These are phyloP conservation scores for Metarhizium humberi DNA, from an alignment of 2,329 filamentous ascomycete species.

Conservation along the genomic window DNA sequence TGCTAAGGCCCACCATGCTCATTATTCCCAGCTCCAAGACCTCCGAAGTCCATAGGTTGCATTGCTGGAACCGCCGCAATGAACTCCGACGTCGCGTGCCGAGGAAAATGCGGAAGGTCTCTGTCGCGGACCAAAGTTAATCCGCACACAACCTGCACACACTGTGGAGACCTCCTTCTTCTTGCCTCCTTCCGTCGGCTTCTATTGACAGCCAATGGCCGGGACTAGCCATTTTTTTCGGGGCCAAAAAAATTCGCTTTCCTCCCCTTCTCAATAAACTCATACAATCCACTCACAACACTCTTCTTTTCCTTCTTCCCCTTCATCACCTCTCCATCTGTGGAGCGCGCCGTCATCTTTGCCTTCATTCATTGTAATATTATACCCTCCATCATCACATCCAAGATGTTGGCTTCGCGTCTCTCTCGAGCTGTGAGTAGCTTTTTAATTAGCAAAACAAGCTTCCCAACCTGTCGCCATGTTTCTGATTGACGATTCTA, in stretches of 20 bases:
- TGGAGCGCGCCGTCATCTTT: slow-evolving; percentile 21
- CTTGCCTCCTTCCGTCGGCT: slow-evolving; percentile 33
- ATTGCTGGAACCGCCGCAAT: no score
- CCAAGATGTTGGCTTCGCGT: slow-evolving; percentile 64
- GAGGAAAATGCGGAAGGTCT: not conserved
- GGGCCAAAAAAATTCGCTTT: slow-evolving; percentile 28
- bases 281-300: slow-evolving; percentile 8
- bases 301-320: slow-evolving; percentile 16
- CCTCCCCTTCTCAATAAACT: slow-evolving; percentile 17
- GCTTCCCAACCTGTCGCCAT: no score
- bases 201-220: slow-evolving; percentile 23
- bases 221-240: slow-evolving; percentile 21
- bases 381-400: slow-evolving; percentile 24
- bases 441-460: slow-evolving; percentile 10
- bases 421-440: slow-evolving; percentile 65
- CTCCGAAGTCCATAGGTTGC: no score
- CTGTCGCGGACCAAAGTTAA: slow-evolving; percentile 15
- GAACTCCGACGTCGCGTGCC: no score
- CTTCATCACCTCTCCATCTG: slow-evolving; percentile 17
- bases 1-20: not conserved
- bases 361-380: slow-evolving; percentile 20
- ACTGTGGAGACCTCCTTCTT: slow-evolving; percentile 6
- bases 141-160: slow-evolving; percentile 10
- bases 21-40: no score
- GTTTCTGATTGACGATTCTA: not conserved